Base-by-base conservation (phyloP, 2,329 filamentous ascomycete species). In the Sclerotinia minor region DNA sequence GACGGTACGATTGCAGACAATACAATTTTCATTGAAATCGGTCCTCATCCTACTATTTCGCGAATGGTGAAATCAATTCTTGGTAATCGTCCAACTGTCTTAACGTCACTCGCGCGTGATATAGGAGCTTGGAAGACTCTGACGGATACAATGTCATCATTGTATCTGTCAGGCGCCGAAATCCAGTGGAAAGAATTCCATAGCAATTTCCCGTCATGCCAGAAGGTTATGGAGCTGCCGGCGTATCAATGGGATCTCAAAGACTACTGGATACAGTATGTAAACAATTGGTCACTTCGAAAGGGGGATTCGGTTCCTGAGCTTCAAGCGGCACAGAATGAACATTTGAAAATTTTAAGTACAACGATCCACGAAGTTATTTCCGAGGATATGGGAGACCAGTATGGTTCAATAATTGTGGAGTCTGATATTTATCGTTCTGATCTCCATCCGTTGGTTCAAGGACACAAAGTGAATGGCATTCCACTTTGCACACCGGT, bases 181-280 rank as follows among this genome's bases (percentile, higher is more conserved):
- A 57, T 65, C 19, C 19, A n/a, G 8, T 65, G 64, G 64, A 32
- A 55, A 26, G 64, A 65, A 45, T 65, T 54, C 52, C 64, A 65
- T 57, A n/a, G 50, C 6, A 19, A 44, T 9, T 65, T 41, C 17
- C 21, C 35, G 24, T 26, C 38, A 17, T 29, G 38, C 7, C 52
- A 58, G 8, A 26, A 29, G 15, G 52, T 65, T 24, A 19, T 65
- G 32, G 32, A 44, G 8, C n/a, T 89, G 85, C 77, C 89, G 1
- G 82, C 84, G 0, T 92, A 91, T 76, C 82, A 81, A 0, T 92
- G 88, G 77, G 87, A 91, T 75, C 79, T 84, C 69, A 91, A 91
- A 81, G 85, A 84, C 71, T 90, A 91, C 76, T 87, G 84, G 84
- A 79, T 86, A 44, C 81, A 82, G 73, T 87, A 86, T 74, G 77